Evolutionary conservation across 805 yeast genomes (phyloP).

Genomic region (Schizosaccharomyces osmophilus): DNA sequence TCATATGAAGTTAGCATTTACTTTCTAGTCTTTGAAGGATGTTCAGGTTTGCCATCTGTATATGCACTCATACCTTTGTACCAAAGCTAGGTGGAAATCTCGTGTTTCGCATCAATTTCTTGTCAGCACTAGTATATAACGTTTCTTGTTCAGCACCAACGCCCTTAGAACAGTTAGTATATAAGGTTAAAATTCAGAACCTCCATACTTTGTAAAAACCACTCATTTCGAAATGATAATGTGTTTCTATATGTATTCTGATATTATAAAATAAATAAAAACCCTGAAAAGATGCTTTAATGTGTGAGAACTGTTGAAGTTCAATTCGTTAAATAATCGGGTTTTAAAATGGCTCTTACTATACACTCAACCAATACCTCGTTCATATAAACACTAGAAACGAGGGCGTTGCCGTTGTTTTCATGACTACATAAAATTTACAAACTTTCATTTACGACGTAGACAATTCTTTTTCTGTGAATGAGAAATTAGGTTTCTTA

Average conservation of each 20-base stretch:
- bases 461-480: no score
- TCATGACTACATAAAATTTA: no score
- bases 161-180: not conserved
- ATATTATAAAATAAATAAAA: not conserved
- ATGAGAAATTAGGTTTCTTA: no score
- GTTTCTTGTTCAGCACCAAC: not conserved
- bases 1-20: not conserved
- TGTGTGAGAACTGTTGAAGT: no score
- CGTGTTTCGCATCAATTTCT: not conserved
- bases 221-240: not conserved
- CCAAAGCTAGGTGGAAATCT: not conserved
- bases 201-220: not conserved
- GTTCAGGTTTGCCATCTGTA: not conserved
- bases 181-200: not conserved
- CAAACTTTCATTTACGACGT: no score
- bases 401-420: no score
- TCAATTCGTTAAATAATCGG: no score
- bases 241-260: not conserved
- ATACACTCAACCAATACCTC: no score
- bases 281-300: no score
- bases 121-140: not conserved
- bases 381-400: no score
- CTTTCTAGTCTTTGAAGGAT: not conserved
- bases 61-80: not conserved
- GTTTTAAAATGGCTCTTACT: no score